A percentile compares a stretch with the other conserved stretches of the same genome.
phyloP scores from a whole-genome alignment of 2,329 filamentous ascomycete genomes.

The Botrytis aclada region DNA sequence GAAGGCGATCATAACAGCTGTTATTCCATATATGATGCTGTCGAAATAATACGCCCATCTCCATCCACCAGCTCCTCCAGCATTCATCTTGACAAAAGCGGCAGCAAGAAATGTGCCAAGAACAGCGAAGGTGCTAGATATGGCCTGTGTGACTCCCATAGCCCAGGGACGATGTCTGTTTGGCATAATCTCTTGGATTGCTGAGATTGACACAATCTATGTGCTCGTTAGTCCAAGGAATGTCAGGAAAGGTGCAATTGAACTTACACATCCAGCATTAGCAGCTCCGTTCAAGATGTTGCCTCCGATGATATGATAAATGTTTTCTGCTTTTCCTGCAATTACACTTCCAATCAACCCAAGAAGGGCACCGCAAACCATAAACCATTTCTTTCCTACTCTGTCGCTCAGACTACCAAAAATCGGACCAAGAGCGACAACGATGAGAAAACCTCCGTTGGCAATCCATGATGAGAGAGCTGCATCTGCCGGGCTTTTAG shows the following conservation, averaged over 20 bases:
- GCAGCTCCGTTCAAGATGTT: slow-evolving; percentile 24
- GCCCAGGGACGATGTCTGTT: slow-evolving; percentile 26
- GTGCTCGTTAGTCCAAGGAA: background rate
- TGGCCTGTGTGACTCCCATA: slow-evolving; percentile 25
- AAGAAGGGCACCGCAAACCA: slow-evolving; percentile 23
- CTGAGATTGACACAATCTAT: slow-evolving; percentile 26
- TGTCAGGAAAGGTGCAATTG: background rate
- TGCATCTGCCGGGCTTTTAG: slow-evolving; percentile 21
- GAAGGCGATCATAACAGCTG: slow-evolving; percentile 20
- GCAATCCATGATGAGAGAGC: slow-evolving; percentile 26
- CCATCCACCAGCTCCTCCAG: slow-evolving; percentile 25
- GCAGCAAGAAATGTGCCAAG: slow-evolving; percentile 25
- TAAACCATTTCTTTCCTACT: slow-evolving; percentile 28
- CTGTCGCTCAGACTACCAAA: slow-evolving; percentile 25
- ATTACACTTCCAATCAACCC: slow-evolving; percentile 23
- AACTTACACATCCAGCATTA: slow-evolving; percentile 25
- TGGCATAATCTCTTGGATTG: slow-evolving; percentile 28
- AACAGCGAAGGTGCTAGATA: slow-evolving; percentile 25
- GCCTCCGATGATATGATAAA: slow-evolving; percentile 23
- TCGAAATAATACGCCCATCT: slow-evolving; percentile 29
- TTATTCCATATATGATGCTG: slow-evolving; percentile 24
- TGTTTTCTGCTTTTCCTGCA: slow-evolving; percentile 22
- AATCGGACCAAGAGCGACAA: slow-evolving; percentile 25
- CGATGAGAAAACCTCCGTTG: slow-evolving; percentile 25
- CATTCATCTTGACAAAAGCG: slow-evolving; percentile 23